Evolutionary conservation across 176 grass and related monocot species (phyloP), one percentile per base, ranked within the genome.

Genomic region (Musa beccarii): DNA sequence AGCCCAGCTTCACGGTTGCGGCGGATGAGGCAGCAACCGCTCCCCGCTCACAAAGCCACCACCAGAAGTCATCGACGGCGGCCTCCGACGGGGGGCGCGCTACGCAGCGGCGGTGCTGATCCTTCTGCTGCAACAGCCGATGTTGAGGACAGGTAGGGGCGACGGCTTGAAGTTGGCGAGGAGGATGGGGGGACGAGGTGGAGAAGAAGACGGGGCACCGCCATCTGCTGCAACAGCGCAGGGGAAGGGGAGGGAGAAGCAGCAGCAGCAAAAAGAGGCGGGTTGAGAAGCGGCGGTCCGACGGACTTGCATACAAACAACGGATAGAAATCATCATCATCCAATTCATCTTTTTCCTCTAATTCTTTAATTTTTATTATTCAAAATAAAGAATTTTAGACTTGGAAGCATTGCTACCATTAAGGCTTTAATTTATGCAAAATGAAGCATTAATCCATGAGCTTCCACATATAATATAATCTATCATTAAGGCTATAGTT

Each of bases 31-130:
- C 81, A 1, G 63, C 78, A 2, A 80, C 80, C 29, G 61, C 88
- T 8, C 95, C 83, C 11, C 80, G 80, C 49, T 84, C 78, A 2
- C 79, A 76, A 1, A 99, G 72, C 95, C 90, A 99, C 62, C 78
- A 85, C 17, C 86, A 84, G 86, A 99, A 94, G 54, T 89, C 77
- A 26, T 76, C 57, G 68, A 99, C 80, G 54, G 81, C 80, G 11
- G 90, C 53, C 20, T 87, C 76, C 1, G 87, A 78, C 54, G 79
- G 56, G 74, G 12, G 83, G 11, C 71, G 26, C 66, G 34, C 34
- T 20, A 53, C 3, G 19, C 23, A 34, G 49, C 34, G 61, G 20
- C 9, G 43, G 3, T 17, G 72, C 23, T 12, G 72, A 65, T 25
- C 49, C 75, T 52, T 51, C 49, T 64, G 59, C 20, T 14, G 61